phyloP scores from a whole-genome alignment of 1,139 yeast species.

The Yamadazyma taylorii region DNA sequence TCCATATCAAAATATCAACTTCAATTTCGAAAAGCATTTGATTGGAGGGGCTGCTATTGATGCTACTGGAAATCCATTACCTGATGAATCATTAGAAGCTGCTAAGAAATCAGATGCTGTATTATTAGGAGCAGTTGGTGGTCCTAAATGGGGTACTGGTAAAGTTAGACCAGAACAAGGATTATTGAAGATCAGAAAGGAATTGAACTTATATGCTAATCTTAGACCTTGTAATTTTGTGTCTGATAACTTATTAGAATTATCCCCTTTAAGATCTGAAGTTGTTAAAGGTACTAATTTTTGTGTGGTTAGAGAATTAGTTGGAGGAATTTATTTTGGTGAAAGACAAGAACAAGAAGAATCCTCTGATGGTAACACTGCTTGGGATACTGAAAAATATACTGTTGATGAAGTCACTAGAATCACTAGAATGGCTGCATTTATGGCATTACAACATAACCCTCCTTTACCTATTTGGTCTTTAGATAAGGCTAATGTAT shows the following conservation, averaged over 20 bases:
- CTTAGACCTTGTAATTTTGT: slow-evolving; percentile 95
- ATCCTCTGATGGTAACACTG: slow-evolving; percentile 58
- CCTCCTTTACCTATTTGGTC: slow-evolving; percentile 97
- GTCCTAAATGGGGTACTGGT: slow-evolving; percentile 98
- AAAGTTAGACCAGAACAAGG: slow-evolving; percentile 97
- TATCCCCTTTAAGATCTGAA: slow-evolving; percentile 84
- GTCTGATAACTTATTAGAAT: slow-evolving; percentile 77
- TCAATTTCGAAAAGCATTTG: slow-evolving; percentile 76
- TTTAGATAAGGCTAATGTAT: slow-evolving; percentile 93
- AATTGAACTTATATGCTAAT: slow-evolving; percentile 89
- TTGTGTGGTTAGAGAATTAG: slow-evolving; percentile 91
- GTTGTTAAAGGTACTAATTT: slow-evolving; percentile 88
- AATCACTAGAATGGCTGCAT: slow-evolving; percentile 97
- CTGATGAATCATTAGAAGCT: slow-evolving; percentile 85
- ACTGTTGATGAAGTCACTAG: slow-evolving; percentile 88
- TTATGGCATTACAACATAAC: slow-evolving; percentile 85
- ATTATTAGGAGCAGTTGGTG: slow-evolving; percentile 95
- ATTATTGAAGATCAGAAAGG: slow-evolving; percentile 87
- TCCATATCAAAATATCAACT: slow-evolving; percentile 55
- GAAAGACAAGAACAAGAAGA: slow-evolving; percentile 92
- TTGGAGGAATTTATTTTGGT: slow-evolving; percentile 97
- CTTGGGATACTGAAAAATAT: slow-evolving; percentile 93
- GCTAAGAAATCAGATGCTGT: slow-evolving; percentile 91
- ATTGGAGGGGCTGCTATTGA: slow-evolving; percentile 99
- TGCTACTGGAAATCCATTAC: slow-evolving; percentile 89